Percentiles rank a stretch among this genome's conserved stretches.
Conservation (phyloP, 345 rosid species). For the Excoecaria agallocha region DNA sequence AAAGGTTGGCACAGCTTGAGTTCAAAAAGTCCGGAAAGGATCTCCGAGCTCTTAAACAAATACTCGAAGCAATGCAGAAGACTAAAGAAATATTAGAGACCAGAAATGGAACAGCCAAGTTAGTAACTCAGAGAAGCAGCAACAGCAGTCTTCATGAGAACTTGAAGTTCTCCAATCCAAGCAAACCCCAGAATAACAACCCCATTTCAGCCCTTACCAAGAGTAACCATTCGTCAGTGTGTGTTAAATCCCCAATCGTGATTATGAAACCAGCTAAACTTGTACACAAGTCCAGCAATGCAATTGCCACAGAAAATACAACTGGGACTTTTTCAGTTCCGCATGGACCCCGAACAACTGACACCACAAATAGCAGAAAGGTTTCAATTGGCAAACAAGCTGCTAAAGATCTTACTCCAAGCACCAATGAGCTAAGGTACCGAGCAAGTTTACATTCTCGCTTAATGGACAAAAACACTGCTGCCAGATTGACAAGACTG, state of each 20-base stretch:
- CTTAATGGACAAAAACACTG: slow-evolving; percentile 34
- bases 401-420: slow-evolving; percentile 45
- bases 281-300: slow-evolving; percentile 29
- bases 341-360: slow-evolving; percentile 29
- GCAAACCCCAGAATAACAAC: slow-evolving; percentile 22
- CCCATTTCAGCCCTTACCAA: slow-evolving; percentile 36
- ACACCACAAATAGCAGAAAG: slow-evolving; percentile 35
- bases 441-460: slow-evolving; percentile 28
- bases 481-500: slow-evolving; percentile 22
- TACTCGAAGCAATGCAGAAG: slow-evolving; percentile 82
- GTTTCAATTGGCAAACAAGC: slow-evolving; percentile 39
- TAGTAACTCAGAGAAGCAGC: slow-evolving; percentile 24
- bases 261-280: slow-evolving; percentile 52
- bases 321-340: slow-evolving; percentile 35
- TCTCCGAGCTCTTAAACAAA: slow-evolving; percentile 81
- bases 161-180: slow-evolving; percentile 19
- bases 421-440: slow-evolving; percentile 35
- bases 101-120: slow-evolving; percentile 38
- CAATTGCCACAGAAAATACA: slow-evolving; percentile 29
- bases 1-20: slow-evolving; percentile 66
- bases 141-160: slow-evolving; percentile 30
- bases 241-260: slow-evolving; percentile 48
- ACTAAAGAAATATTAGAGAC: slow-evolving; percentile 40
- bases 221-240: slow-evolving; percentile 44
- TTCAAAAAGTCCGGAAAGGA: slow-evolving; percentile 78